Percentiles rank a stretch among this genome's conserved stretches.
Evolutionary conservation across 352 stramenopile species (phyloP).

Genomic region (Pilasporangium apinafurcum): DNA sequence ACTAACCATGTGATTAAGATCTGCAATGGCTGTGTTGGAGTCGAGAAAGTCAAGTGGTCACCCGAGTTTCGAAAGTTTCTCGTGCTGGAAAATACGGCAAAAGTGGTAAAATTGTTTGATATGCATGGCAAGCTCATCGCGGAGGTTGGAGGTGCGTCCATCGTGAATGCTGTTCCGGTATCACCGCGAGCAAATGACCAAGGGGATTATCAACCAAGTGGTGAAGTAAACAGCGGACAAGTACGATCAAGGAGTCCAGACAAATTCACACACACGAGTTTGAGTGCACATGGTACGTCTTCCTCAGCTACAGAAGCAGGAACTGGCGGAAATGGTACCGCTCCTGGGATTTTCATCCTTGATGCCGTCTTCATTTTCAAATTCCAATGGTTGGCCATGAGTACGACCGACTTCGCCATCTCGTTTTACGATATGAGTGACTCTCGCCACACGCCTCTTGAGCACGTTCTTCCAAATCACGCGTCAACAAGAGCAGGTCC

Average conservation of each 20-base stretch:
- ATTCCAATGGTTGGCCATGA: constrained; percentile 56
- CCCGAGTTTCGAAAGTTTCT: constrained; percentile 48
- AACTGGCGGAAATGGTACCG: neutral
- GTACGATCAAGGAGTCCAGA: neutral
- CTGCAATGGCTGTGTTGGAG: constrained; percentile 29
- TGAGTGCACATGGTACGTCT: neutral
- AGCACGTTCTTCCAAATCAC: constrained; percentile 5
- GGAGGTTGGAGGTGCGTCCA: constrained; percentile 29
- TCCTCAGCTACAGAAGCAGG: neutral
- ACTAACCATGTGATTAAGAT: constrained; percentile 52
- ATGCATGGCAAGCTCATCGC: constrained; percentile 39
- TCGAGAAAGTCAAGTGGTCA: constrained; percentile 77
- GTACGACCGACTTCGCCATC: constrained; percentile 73
- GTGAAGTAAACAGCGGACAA: neutral
- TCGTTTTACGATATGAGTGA: constrained; percentile 79
- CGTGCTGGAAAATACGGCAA: constrained; percentile 57
- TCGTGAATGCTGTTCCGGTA: neutral
- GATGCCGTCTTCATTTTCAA: constrained; percentile 61
- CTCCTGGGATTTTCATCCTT: constrained; percentile 44
- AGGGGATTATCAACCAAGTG: no score
- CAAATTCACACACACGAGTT: neutral
- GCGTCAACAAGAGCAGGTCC: constrained; percentile 9
- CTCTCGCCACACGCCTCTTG: constrained; percentile 18
- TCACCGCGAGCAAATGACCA: constrained; percentile 7
- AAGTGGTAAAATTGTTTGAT: constrained; percentile 67